Conservation (phyloP, 2,329 filamentous ascomycete genomes). For the Verticillium longisporum region DNA sequence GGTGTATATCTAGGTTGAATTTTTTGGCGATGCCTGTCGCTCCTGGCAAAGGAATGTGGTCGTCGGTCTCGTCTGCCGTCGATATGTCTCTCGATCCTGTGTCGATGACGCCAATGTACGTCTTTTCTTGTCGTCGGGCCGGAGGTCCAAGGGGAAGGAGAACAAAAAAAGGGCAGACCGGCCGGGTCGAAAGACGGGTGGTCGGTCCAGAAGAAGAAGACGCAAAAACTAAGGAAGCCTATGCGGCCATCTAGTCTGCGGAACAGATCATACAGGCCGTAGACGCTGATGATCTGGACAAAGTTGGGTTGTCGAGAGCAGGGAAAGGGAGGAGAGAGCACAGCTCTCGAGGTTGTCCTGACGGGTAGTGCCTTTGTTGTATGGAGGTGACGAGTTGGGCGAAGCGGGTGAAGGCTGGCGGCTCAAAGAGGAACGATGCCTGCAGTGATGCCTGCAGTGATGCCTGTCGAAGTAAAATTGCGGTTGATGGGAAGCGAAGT, state of each 20-base stretch:
- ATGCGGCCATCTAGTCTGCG: neutral
- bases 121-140: neutral
- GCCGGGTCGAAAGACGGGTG: neutral
- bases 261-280: slow-evolving; percentile 1
- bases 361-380: neutral
- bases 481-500: slow-evolving; percentile 2
- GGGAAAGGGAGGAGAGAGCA: neutral
- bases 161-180: neutral
- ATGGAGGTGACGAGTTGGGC: neutral
- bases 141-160: neutral
- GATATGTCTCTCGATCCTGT: neutral
- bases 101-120: neutral
- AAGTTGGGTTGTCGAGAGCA: neutral
- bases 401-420: neutral
- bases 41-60: slow-evolving; percentile 11
- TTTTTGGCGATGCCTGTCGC: neutral
- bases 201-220: neutral
- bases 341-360: neutral
- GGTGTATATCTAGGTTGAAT: neutral
- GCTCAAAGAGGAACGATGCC: slow-evolving; percentile 2
- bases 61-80: neutral
- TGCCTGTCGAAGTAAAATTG: slow-evolving; percentile 2
- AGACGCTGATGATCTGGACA: neutral
- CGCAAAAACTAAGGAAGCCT: neutral
- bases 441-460: neutral